A percentile compares a stretch with the other conserved stretches of the same genome.
Conservation (phyloP, 352 stramenopile species). For the Elongisporangium anandrum region DNA sequence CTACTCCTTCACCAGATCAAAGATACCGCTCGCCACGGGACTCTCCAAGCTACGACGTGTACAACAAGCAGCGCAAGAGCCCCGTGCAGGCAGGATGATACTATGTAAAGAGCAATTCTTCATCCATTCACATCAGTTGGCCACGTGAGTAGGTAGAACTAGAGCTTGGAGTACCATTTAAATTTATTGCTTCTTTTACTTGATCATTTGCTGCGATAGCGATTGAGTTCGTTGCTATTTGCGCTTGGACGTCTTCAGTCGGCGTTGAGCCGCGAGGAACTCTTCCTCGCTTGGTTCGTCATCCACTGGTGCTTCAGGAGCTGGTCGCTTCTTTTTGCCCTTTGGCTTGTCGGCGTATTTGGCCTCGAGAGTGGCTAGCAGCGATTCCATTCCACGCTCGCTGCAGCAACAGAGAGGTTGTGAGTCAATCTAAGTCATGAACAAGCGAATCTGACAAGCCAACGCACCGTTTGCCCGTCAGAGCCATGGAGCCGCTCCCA, state of each 20-base stretch:
- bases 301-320: constrained; percentile 9
- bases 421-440: constrained; percentile 2
- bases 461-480: constrained; percentile 26
- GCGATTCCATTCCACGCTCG: constrained; percentile 49
- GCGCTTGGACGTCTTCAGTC: constrained; percentile 20
- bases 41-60: not conserved
- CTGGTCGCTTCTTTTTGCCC: constrained; percentile 31
- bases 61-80: constrained; percentile 5
- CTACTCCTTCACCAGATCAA: not conserved
- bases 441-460: constrained; percentile 4
- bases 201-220: not conserved
- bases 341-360: constrained; percentile 49
- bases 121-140: no score
- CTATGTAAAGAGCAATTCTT: not conserved
- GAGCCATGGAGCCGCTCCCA: constrained; percentile 20
- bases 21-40: not conserved
- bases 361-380: constrained; percentile 54
- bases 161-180: not conserved
- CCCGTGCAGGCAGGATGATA: constrained; percentile 7
- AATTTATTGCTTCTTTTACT: not conserved
- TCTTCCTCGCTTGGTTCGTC: constrained; percentile 59
- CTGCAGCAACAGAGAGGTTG: constrained; percentile 14
- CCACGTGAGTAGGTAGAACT: no score
- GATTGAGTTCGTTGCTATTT: not conserved
- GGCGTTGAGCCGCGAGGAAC: constrained; percentile 50